Evolutionary conservation across 768 basidiomycete species (phyloP), one percentile per base, ranked within the genome.

Genomic region (Antrodiella citrinella): DNA sequence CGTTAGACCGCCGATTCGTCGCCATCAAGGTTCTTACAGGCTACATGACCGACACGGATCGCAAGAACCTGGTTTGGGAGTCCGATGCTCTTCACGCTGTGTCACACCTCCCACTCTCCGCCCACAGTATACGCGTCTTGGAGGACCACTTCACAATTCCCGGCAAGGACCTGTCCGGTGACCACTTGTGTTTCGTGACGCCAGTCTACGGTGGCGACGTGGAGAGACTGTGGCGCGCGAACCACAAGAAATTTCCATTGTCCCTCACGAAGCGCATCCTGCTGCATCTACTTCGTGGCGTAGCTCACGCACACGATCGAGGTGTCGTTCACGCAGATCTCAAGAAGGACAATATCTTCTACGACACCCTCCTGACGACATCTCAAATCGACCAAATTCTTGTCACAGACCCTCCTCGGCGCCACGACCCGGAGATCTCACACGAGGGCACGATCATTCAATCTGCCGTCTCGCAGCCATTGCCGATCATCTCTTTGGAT

Each of bases 121-220:
- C 46, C 11, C 7, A 26, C 4, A 18, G 26, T 47, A 15, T 30
- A 4, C 9, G 19, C 23, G 13, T 47, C 12, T 26, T 20, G 4
- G 4, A 12, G 19, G 24, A n/a, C n/a, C n/a, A 25, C 11, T 23
- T 47, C 19, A 13, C 4, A 4, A 10, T 47, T 20, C 4, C 9
- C 11, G 46, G 46, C 3, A 47, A 35, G 21, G 46, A 21, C 13
- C 25, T 11, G 24, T 20, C 18, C 11, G 46, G 46, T n/a, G 26
- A 47, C 21, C 46, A 47, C 21, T 4, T 35, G 23, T 47, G 46
- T 26, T 25, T 47, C 9, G 46, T 47, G 24, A 47, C 46, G 4
- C 24, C 25, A 13, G 13, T 47, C 23, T 7, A 4, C 23, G 46
- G 25, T 18, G 46, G 46, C 4, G 24, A 10, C 19, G 26, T 47